These are phyloP conservation scores for Sugiyamaella pinicola DNA, from an alignment of 1,139 yeast species.

Conservation along the genomic window DNA sequence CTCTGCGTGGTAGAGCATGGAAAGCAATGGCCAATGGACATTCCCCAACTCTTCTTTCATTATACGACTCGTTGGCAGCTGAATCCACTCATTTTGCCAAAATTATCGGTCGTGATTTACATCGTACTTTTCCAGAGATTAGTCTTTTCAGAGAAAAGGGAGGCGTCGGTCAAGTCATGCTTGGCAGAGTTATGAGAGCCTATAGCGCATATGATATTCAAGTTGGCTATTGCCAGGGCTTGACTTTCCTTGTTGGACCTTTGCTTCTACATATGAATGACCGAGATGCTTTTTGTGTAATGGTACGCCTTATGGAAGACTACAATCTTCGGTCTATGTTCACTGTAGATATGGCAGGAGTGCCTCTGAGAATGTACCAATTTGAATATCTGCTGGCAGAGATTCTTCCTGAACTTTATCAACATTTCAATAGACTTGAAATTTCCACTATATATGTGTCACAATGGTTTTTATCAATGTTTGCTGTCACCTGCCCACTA, in stretches of 20 bases:
- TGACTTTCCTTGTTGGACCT: slow-evolving; percentile 67
- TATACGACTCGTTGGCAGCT: slow-evolving; percentile 46
- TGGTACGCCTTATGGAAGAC: slow-evolving; percentile 64
- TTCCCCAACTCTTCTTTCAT: slow-evolving; percentile 34
- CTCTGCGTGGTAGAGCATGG: slow-evolving; percentile 46
- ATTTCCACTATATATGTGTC: slow-evolving; percentile 43
- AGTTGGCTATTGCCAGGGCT: slow-evolving; percentile 73
- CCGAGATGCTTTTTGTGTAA: slow-evolving; percentile 54
- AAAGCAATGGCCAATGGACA: slow-evolving; percentile 42
- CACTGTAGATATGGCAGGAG: slow-evolving; percentile 58
- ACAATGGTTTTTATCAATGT: slow-evolving; percentile 71
- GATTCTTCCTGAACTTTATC: slow-evolving; percentile 49
- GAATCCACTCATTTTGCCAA: slow-evolving; percentile 51
- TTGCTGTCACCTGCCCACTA: slow-evolving; percentile 62
- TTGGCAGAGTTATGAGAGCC: slow-evolving; percentile 63
- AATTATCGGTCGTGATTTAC: slow-evolving; percentile 64
- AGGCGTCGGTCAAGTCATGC: slow-evolving; percentile 50
- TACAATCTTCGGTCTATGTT: slow-evolving; percentile 64
- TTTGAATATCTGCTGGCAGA: slow-evolving; percentile 51
- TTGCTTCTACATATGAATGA: slow-evolving; percentile 56
- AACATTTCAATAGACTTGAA: slow-evolving; percentile 48
- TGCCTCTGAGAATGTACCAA: slow-evolving; percentile 57
- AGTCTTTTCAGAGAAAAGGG: slow-evolving; percentile 52
- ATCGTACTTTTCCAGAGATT: slow-evolving; percentile 63
- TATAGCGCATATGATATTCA: slow-evolving; percentile 69